Evolutionary conservation across 2,329 filamentous ascomycete genomes (phyloP).

Genomic region (Chrysosporium keratinophilum): DNA sequence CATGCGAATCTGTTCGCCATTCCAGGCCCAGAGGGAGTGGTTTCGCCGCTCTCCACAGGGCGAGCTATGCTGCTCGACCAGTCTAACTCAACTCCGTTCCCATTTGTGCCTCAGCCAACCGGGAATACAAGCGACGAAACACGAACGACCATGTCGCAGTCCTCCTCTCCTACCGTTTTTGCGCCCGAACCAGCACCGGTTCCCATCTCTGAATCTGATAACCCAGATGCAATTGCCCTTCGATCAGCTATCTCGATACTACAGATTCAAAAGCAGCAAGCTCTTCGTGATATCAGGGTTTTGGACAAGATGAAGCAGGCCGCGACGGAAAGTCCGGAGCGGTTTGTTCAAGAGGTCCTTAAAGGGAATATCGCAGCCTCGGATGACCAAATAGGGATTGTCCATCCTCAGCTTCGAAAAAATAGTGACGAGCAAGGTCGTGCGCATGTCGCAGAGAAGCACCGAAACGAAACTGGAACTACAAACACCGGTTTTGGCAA

Average conservation of each 20-base stretch:
- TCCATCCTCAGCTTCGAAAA: conserved; percentile 31
- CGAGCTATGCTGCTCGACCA: not conserved
- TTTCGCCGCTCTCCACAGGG: not conserved
- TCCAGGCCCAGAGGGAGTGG: conserved; percentile 4
- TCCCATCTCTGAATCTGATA: conserved; percentile 44
- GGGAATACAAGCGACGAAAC: not conserved
- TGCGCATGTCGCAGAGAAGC: conserved; percentile 13
- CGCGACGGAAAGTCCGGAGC: conserved; percentile 59
- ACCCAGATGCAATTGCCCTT: conserved; percentile 79
- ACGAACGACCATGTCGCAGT: not conserved
- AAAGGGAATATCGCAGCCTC: conserved; percentile 48
- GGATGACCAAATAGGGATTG: conserved; percentile 28
- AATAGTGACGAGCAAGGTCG: conserved; percentile 25
- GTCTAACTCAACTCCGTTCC: not conserved
- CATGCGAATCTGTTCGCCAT: conserved; percentile 18
- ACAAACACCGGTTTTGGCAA: conserved; percentile 42
- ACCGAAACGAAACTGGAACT: not conserved
- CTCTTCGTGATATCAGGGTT: conserved; percentile 60
- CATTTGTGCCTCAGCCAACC: not conserved
- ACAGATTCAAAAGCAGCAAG: conserved; percentile 73
- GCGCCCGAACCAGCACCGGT: conserved; percentile 32
- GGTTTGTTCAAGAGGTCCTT: conserved; percentile 59
- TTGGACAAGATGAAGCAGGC: conserved; percentile 60
- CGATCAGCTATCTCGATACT: conserved; percentile 76
- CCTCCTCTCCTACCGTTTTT: conserved; percentile 16